Evolutionary conservation across 805 yeast genomes (phyloP).

Genomic region (Cyberlindnera misumaiensis): DNA sequence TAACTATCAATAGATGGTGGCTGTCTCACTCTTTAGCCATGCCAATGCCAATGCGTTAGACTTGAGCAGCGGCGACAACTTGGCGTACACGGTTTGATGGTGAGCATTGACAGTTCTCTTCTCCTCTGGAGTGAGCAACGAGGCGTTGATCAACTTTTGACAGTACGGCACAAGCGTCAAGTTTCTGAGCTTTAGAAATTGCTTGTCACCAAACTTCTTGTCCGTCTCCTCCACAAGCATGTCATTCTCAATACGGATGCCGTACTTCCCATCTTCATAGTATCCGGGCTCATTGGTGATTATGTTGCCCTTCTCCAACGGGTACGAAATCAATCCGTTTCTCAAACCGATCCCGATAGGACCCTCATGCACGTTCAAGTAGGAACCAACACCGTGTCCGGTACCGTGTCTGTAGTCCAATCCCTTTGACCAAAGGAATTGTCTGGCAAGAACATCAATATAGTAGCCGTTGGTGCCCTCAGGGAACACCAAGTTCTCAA

Average conservation of each 20-base stretch:
- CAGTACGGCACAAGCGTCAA: constrained; percentile 84
- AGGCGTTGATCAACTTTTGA: constrained; percentile 57
- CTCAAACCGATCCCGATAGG: constrained; percentile 75
- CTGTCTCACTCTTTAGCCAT: constrained; percentile 65
- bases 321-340: constrained; percentile 40
- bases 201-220: constrained; percentile 46
- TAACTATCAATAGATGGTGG: constrained; percentile 2
- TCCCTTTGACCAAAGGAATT: constrained; percentile 75
- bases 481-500: constrained; percentile 76
- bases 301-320: constrained; percentile 62
- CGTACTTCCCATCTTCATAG: constrained; percentile 84
- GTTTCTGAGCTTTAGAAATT: constrained; percentile 70
- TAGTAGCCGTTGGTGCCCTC: constrained; percentile 66
- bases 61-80: constrained; percentile 42
- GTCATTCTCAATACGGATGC: constrained; percentile 86
- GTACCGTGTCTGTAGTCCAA: constrained; percentile 91
- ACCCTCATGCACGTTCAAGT: constrained; percentile 88
- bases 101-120: constrained; percentile 61
- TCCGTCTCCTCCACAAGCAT: constrained; percentile 43
- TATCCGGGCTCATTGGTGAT: constrained; percentile 93
- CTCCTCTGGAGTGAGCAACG: constrained; percentile 54
- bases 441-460: constrained; percentile 79
- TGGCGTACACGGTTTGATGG: constrained; percentile 50
- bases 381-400: constrained; percentile 96
- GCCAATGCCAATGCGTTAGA: constrained; percentile 52